These are phyloP conservation scores for Chlorella sp. DNA, from an alignment of 139 green algal genomes.

Conservation along the genomic window DNA sequence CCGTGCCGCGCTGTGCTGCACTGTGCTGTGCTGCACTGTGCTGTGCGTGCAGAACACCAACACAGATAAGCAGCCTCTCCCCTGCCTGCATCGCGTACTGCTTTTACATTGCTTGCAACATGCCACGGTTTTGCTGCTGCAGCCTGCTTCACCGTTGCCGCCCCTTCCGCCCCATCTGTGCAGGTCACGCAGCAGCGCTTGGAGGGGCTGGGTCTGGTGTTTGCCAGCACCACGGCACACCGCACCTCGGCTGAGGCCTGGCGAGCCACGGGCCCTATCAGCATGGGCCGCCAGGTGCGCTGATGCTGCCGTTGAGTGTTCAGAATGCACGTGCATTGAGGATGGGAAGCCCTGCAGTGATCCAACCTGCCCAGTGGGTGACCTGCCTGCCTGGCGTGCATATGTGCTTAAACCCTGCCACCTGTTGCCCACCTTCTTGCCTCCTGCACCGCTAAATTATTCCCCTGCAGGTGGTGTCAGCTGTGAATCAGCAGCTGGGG, in stretches of 20 bases:
- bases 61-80: too few species aligned
- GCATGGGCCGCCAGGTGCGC: constrained; percentile 21
- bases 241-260: constrained; percentile 10
- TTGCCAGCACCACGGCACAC: constrained; percentile 19
- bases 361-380: background rate
- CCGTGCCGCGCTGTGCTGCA: too few species aligned
- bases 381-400: background rate
- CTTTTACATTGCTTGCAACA: too few species aligned
- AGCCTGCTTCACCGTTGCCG: background rate
- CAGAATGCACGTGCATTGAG: too few species aligned
- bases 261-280: constrained; percentile 7
- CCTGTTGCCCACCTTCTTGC: background rate
- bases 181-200: constrained; percentile 34
- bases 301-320: background rate
- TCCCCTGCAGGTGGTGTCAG: constrained; percentile 4
- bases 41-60: too few species aligned
- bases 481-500: constrained; percentile 28
- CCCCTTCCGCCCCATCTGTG: background rate
- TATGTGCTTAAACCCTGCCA: background rate
- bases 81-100: too few species aligned
- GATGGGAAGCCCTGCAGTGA: background rate
- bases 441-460: background rate
- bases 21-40: too few species aligned
- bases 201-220: constrained; percentile 28
- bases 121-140: background rate